Base-by-base conservation (phyloP, 768 basidiomycete genomes). In the Lyophyllum semitale region DNA sequence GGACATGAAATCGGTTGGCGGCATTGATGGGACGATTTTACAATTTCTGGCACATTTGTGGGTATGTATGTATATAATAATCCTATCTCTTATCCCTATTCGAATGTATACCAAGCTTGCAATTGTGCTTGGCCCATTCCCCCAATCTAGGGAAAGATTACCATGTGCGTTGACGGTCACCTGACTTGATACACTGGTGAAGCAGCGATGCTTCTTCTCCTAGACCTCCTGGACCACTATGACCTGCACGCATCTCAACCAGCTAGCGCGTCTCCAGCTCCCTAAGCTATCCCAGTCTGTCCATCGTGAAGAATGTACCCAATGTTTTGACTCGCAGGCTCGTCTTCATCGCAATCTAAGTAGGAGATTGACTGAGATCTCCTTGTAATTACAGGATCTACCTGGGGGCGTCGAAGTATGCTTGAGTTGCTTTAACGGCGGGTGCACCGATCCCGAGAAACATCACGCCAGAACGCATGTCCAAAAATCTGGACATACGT, bases 261-360 rank as follows among this genome's bases (percentile, higher is more conserved):
- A 78, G 22, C 68, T 91, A 20, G 66, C 75, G 44, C 72, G 63
- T 12, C 72, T 93, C 0, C 68, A 75, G 32, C 76, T 76, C 0
- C 91, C 92, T 0, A 80, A 71, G 45, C 72, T 88, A 0, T 85
- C 83, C 4, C 88, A 93, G 58, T 81, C 82, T 0, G 91, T 94
- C 0, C 87, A 95, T 62, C 76, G 95, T 8, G 93, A 97, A 72
- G 95, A 98, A 71, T 99, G 96, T 66, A 97, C 95, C 0, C 94
- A 95, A 55, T 99, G 96, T 66, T 99, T 98, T 68, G 95, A 98
- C 70, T 85, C 84, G 64, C 95, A 98, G 84, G 93, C 88, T 27
- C 55, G 69, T 65, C 12, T 15, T 30, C 8, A 26, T 26, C 42
- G 29, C 44, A n/a, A 18, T 47, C 29, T 45, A 26, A 4, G 26